Evolutionary conservation across 2,329 filamentous ascomycete species (phyloP), one percentile per base, ranked within the genome.

Genomic region (Didymella arachidicola): DNA sequence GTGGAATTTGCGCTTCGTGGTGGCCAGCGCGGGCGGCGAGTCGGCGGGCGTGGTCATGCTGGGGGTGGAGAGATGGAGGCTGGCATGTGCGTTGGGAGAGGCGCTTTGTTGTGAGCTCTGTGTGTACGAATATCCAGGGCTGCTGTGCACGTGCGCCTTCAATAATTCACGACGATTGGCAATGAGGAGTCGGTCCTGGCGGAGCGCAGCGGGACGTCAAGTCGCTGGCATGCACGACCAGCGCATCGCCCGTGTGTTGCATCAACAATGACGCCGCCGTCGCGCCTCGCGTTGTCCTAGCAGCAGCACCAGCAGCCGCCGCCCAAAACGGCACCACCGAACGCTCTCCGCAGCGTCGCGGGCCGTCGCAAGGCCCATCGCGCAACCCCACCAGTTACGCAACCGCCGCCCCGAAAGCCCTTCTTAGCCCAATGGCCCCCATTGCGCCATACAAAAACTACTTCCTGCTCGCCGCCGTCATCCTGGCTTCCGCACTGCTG

Each of bases 1-100:
- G 77, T 93, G 90, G 80, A 93, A 93, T 77, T 93, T 93, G 68
- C 91, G 85, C 79, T 93, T 94, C n/a, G 89, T 91, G 25, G 89
- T 86, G 72, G 90, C 90, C 81, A 93, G 90, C 44, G 79, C 80
- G 48, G 80, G 71, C 53, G 70, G 68, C 41, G 64, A 65, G 12
- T 67, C 75, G n/a, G 36, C n/a, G 36, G 36, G 14, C 16, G 32
- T n/a, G 16, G 32, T 36, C 30, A 32, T 32, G 30, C 30, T 36
- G 32, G 14, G 32, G 14, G 32, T n/a, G 32, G 32, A 6, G 32
- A 36, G 14, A 18, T 7, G 32, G 30, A 32, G 30, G 30, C 4
- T 32, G 30, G 8, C 30, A 30, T 3, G 29, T 30, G 12, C 30
- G 30, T 14, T 16, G 30, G 30, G 8, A 30, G 30, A 32, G 30